Percentiles rank a stretch among this genome's conserved stretches.
phyloP scores from a whole-genome alignment of 2,329 filamentous ascomycete species.

The Alternaria arborescens region DNA sequence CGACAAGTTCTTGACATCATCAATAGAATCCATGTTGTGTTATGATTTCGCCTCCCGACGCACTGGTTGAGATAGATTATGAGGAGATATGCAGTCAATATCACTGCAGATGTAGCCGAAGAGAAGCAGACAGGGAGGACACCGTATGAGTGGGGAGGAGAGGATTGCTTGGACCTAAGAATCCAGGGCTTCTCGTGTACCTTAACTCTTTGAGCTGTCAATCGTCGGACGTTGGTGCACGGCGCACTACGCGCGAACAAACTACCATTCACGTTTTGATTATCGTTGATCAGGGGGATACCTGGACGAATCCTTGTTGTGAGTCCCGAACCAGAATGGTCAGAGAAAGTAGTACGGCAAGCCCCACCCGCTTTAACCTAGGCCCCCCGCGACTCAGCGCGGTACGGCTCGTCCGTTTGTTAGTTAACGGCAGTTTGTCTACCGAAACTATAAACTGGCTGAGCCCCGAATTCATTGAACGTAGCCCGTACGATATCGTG shows the following conservation, averaged over 20 bases:
- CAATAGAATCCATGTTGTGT: conserved; percentile 14
- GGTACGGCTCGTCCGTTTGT: neutral
- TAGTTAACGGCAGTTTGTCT: neutral
- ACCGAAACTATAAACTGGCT: neutral
- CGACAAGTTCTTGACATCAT: neutral
- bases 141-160: neutral
- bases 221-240: neutral
- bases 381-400: neutral
- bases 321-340: neutral
- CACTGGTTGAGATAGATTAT: neutral
- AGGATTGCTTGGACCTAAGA: neutral
- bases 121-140: neutral
- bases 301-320: neutral
- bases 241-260: neutral
- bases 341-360: neutral
- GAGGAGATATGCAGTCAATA: neutral
- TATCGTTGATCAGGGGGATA: neutral
- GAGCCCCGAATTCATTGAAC: neutral
- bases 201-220: neutral
- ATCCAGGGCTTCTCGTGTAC: neutral
- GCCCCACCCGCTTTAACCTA: neutral
- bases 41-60: neutral
- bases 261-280: neutral
- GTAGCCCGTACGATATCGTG: neutral
- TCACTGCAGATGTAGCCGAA: neutral